Conservation (phyloP, 2,329 filamentous ascomycete genomes). For the Dissoconium aciculare region DNA sequence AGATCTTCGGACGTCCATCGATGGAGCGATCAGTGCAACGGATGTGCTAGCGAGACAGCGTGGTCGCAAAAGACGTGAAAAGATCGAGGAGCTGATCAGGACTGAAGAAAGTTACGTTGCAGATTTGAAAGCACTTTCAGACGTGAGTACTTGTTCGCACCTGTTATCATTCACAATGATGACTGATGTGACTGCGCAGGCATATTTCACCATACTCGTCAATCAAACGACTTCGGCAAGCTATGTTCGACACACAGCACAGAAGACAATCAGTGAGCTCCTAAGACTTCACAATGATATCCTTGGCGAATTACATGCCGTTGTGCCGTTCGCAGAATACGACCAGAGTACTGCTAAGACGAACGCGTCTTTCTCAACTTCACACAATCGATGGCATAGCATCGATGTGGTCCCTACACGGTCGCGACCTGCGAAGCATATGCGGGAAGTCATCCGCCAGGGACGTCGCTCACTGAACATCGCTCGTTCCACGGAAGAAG, state of each 20-base stretch:
- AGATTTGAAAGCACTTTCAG: constrained; percentile 72
- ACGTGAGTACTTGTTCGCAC: constrained; percentile 41
- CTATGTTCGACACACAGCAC: constrained; percentile 18
- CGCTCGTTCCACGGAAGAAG: constrained; percentile 26
- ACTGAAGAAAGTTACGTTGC: constrained; percentile 83
- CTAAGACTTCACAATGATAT: constrained; percentile 72
- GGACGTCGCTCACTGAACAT: constrained; percentile 34
- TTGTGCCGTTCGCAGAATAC: constrained; percentile 49
- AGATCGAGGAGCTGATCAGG: constrained; percentile 69
- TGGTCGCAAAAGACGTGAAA: constrained; percentile 58
- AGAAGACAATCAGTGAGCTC: constrained; percentile 45
- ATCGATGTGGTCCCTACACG: constrained; percentile 31
- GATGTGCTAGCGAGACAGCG: constrained; percentile 60
- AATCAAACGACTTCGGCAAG: constrained; percentile 15
- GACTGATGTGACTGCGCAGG: constrained; percentile 20
- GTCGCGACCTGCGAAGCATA: constrained; percentile 19
- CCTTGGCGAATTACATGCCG: constrained; percentile 55
- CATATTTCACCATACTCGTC: constrained; percentile 30
- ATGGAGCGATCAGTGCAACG: constrained; percentile 37
- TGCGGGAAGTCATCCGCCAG: constrained; percentile 18
- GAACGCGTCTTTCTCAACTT: constrained; percentile 17
- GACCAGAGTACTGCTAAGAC: constrained; percentile 20
- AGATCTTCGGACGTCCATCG: constrained; percentile 49
- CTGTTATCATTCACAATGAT: not conserved
- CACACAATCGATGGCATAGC: constrained; percentile 35